Conservation (phyloP, 2,329 filamentous ascomycete species). For the Colletotrichum plurivorum region DNA sequence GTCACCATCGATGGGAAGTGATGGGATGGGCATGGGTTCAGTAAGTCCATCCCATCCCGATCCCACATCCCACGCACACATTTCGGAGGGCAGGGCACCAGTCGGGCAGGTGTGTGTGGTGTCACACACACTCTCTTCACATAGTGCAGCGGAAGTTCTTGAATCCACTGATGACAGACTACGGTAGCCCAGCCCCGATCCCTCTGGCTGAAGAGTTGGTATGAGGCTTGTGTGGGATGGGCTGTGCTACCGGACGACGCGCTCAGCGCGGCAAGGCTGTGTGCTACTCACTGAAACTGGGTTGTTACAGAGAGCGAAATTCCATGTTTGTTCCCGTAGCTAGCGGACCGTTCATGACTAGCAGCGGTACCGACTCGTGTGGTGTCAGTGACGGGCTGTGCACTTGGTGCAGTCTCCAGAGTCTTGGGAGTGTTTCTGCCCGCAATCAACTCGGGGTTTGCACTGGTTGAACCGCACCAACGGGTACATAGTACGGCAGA, state of each 20-base stretch:
- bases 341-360: constrained; percentile 23
- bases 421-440: constrained; percentile 13
- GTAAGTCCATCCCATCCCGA: not conserved
- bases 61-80: constrained; percentile 1
- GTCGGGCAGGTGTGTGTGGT: constrained; percentile 26
- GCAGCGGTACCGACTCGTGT: not conserved
- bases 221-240: not conserved
- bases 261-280: constrained; percentile 4
- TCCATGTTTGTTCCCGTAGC: not conserved
- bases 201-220: not conserved
- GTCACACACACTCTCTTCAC: not conserved
- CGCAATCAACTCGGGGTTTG: constrained; percentile 7
- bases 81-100: constrained; percentile 25
- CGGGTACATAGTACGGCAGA: not conserved
- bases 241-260: not conserved
- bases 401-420: constrained; percentile 2
- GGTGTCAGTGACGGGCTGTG: constrained; percentile 17
- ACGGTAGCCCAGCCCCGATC: not conserved
- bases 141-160: constrained; percentile 11
- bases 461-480: constrained; percentile 18
- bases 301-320: constrained; percentile 19
- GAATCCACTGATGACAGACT: constrained; percentile 13
- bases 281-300: constrained; percentile 31
- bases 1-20: constrained; percentile 3
- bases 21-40: not conserved